Conservation (phyloP, 331 rosid species). For the Prunus yedoensis region DNA sequence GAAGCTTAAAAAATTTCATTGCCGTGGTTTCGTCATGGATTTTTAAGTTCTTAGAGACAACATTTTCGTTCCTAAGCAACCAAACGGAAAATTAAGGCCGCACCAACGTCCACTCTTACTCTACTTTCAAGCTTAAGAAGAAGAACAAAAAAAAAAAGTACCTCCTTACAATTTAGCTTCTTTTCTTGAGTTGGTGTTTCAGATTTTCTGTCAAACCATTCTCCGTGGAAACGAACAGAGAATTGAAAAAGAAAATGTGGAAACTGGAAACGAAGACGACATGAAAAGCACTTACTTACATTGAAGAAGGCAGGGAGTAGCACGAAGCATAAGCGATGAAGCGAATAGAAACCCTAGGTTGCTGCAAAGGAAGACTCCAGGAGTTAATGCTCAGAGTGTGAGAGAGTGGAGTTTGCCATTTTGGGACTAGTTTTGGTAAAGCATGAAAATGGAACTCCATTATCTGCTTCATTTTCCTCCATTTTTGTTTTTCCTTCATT, state of each 20-base stretch:
- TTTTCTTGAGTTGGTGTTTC: background rate
- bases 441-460: constrained; percentile 16
- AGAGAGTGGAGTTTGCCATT: constrained; percentile 10
- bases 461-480: constrained; percentile 25
- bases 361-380: background rate
- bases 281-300: constrained; percentile 9
- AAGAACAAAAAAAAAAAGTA: background rate
- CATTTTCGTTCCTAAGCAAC: background rate
- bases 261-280: background rate
- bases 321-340: background rate
- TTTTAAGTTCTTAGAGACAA: background rate
- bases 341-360: constrained; percentile 14
- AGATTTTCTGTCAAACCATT: background rate
- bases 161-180: background rate
- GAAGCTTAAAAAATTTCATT: background rate
- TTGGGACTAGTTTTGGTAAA: constrained; percentile 4
- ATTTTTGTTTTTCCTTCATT: background rate
- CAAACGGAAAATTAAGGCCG: background rate
- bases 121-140: constrained; percentile 4
- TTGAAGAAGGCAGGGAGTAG: background rate
- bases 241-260: background rate
- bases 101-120: background rate
- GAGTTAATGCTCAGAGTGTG: background rate
- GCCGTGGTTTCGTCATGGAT: background rate
- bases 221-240: constrained; percentile 4